Base-by-base conservation (phyloP, 2,329 filamentous ascomycete species). In the Stemphylium lycopersici region DNA sequence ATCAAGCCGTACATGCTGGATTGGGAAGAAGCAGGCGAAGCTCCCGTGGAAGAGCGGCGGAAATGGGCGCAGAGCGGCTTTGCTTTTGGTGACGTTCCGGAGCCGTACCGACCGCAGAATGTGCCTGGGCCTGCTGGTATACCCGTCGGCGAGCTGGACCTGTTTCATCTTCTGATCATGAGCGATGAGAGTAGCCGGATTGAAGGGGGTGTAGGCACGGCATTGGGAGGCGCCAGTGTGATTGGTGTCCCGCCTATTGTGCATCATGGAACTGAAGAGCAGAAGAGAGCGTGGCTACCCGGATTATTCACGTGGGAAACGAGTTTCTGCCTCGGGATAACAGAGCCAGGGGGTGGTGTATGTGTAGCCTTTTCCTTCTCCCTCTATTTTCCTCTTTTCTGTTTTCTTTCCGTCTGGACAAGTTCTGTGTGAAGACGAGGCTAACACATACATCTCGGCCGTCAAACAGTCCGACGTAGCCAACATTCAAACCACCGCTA, bases 181-280 rank as follows among this genome's bases (percentile, higher is more conserved):
- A 79, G 76, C 3, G 84, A 87, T 68, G 85, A 88, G 69, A 67
- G 80, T 12, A 78, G 78, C 2, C 77, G 84, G 4, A 76, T 85
- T 26, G 83, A 81, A 54, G 83, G 82, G 1, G 84, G 86, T 7
- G 83, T 88, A 2, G 74, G 79, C 3, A 84, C 82, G 65, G 82
- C 82, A 1, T 74, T 90, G 10, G 82, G 79, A 2, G 85, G 85
- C 20, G 87, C 82, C 0, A 84, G 83, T 36, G 77, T 79, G 1
- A 89, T 90, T 61, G 87, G 87, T 0, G 80, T 81, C 22, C 87
- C 87, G 4, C 87, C 87, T 0, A 77, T 90, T 40, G 79, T 87
- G n/a, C 79, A 83, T 43, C 84, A 85, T 62, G 87, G 87, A 1
- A 88, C 80, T 0, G 73, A 80, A 29, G 80, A 80, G 66, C 86